Conservation (phyloP, 2,329 filamentous ascomycete genomes). For the Chaetomium sp. region DNA sequence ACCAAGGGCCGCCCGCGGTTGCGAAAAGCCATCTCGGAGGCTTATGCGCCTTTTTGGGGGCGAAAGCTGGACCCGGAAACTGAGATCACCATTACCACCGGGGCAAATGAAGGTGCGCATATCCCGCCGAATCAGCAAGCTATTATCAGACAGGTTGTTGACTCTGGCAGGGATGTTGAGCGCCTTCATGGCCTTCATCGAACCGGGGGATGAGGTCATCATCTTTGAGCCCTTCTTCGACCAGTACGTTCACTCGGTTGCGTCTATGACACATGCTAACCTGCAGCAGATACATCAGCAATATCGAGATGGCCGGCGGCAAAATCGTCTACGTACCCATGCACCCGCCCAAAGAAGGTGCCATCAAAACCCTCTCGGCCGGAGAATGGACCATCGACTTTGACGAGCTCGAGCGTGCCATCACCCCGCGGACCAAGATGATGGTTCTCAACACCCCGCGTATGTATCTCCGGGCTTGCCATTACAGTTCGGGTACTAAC, state of each 20-base stretch:
- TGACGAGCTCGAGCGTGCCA: conserved; percentile 69
- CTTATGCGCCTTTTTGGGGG: conserved; percentile 83
- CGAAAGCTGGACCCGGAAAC: conserved; percentile 81
- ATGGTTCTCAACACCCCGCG: conserved; percentile 81
- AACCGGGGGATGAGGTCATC: conserved; percentile 93
- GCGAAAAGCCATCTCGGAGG: conserved; percentile 88
- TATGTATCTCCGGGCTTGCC: conserved; percentile 32
- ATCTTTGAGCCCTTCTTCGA: conserved; percentile 99
- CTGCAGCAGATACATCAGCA: conserved; percentile 64
- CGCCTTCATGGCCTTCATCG: conserved; percentile 97
- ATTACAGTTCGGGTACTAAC: conserved; percentile 14
- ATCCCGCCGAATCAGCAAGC: too few species aligned
- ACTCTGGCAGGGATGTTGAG: conserved; percentile 73
- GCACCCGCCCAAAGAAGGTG: conserved; percentile 81
- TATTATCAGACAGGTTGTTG: background rate
- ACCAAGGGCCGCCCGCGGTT: conserved; percentile 90
- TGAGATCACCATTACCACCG: conserved; percentile 92
- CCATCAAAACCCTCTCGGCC: conserved; percentile 77
- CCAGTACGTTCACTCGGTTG: conserved; percentile 58
- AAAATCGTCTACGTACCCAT: conserved; percentile 95
- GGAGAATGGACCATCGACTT: conserved; percentile 89
- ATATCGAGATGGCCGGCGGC: conserved; percentile 97
- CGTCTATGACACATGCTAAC: background rate
- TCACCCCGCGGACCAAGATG: conserved; percentile 91
- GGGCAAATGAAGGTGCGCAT: conserved; percentile 67